Percentiles rank a stretch among this genome's conserved stretches.
Conservation (phyloP, 192 early-diverging fungal genomes). For the Mortierella claussenii region DNA sequence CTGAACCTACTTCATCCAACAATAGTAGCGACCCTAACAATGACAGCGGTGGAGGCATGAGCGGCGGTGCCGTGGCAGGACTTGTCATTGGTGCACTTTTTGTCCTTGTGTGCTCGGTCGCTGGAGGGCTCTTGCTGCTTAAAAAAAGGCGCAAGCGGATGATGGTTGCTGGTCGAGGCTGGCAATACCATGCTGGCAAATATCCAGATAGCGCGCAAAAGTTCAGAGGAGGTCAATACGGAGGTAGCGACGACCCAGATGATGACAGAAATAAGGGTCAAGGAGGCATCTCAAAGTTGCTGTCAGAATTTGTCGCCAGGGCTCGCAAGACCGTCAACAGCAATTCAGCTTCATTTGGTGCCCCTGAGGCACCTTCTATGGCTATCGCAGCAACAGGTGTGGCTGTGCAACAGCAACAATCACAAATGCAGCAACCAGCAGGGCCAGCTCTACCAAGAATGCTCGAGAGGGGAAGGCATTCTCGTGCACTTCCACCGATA, state of each 20-base stretch:
- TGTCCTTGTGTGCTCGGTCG: constrained; percentile 24
- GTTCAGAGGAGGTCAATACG: not conserved
- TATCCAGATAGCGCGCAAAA: constrained; percentile 10
- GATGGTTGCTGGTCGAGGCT: constrained; percentile 16
- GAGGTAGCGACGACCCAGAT: not conserved
- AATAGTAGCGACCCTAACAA: not conserved
- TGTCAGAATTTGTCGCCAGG: constrained; percentile 2
- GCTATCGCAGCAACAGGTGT: not conserved
- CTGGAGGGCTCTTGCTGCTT: constrained; percentile 18
- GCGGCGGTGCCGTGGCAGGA: constrained; percentile 35
- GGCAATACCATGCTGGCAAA: not conserved
- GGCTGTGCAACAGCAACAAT: not conserved
- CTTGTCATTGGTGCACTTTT: constrained; percentile 20
- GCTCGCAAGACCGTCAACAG: constrained; percentile 4
- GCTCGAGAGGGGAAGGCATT: too few relatives aligned
- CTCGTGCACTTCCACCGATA: too few relatives aligned
- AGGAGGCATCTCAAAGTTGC: not conserved
- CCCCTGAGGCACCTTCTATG: too few relatives aligned
- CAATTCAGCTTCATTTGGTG: too few relatives aligned
- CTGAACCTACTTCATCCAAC: not conserved
- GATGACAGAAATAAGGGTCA: constrained; percentile 1
- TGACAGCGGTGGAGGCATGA: constrained; percentile 2
- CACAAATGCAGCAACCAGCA: too few relatives aligned
- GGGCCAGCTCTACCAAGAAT: not conserved
- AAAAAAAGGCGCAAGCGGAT: constrained; percentile 36